Percentiles rank a stretch among this genome's conserved stretches.
phyloP scores from a whole-genome alignment of 768 basidiomycete genomes.

The Lactarius indigo region DNA sequence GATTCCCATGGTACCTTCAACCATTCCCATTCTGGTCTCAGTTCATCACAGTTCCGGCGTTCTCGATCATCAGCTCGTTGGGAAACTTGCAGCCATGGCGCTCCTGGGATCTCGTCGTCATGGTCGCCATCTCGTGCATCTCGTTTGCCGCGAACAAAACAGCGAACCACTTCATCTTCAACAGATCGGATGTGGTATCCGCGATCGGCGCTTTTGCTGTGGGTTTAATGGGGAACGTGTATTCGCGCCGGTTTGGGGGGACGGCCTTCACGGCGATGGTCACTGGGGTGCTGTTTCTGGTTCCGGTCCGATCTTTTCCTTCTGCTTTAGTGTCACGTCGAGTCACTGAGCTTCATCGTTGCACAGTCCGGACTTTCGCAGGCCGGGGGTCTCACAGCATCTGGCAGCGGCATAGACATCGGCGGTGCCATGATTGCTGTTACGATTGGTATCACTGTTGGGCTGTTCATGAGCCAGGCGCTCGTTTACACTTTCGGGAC shows the following conservation, averaged over 20 bases:
- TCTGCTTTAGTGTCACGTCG: neutral
- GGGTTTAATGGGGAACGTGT: constrained; percentile 70
- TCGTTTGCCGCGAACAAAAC: constrained; percentile 74
- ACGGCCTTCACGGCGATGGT: constrained; percentile 90
- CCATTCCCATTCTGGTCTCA: constrained; percentile 73
- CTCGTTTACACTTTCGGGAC: constrained; percentile 80
- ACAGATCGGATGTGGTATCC: constrained; percentile 76
- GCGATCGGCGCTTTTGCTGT: constrained; percentile 80
- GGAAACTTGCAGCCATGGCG: constrained; percentile 71
- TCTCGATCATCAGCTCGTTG: constrained; percentile 66
- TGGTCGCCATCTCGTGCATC: constrained; percentile 79
- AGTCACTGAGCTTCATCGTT: constrained; percentile 11
- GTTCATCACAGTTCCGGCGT: constrained; percentile 69
- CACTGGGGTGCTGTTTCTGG: constrained; percentile 81
- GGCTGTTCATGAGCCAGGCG: constrained; percentile 81
- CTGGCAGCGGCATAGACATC: constrained; percentile 76
- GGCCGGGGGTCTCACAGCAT: constrained; percentile 80
- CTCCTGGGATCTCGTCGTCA: constrained; percentile 68
- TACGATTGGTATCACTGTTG: constrained; percentile 84
- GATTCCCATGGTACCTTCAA: constrained; percentile 73
- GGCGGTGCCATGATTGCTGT: constrained; percentile 87
- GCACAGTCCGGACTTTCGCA: constrained; percentile 75
- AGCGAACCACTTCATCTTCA: constrained; percentile 79
- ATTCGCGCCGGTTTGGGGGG: constrained; percentile 75
- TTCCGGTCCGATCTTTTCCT: constrained; percentile 56